Evolutionary conservation across 2,329 filamentous ascomycete species (phyloP), one percentile per base, ranked within the genome.

Genomic region (Pseudogymnoascus sp.): DNA sequence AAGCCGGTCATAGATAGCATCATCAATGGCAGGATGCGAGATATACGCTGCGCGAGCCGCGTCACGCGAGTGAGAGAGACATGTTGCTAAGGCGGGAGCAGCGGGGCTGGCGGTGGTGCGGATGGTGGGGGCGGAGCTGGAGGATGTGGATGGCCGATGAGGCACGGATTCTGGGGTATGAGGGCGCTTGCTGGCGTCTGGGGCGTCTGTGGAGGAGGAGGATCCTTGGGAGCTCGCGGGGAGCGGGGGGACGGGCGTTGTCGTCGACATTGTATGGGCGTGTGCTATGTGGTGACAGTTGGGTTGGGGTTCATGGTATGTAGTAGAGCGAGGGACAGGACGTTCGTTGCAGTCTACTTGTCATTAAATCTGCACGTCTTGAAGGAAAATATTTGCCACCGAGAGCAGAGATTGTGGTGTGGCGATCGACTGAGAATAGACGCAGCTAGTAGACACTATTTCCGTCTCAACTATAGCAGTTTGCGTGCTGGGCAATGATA

Each of bases 1-100:
- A 65, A 92, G 81, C 16, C 81, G 81, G 68, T 87, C 81, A 76
- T 92, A 93, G n/a, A 84, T 73, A 61, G 79, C 78, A 68, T 86
- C 83, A 11, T 78, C 77, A 28, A 80, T 69, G 5, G 45, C 25
- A 8, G 45, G n/a, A 7, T 52, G 45, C 14, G 45, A 52, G 23
- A 52, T 52, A n/a, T 52, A 52, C 1, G 45, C 45, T 63, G 79
- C 76, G 38, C 74, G 52, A 5, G 38, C 21, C 14, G 58, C 58
- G 5, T 60, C 58, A 8, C 25, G 58, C 31, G 58, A 60, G 5
- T 60, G 33, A 3, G 58, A 60, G 33, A 60, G 33, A 31, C 58
- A 38, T 16, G 58, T 60, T 25, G 58, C 33, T 7, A 52, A 28
- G 25, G 25, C 45, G 45, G 25, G 45, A 3, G 14, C 25, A 9